Base-by-base conservation (phyloP, 2,329 filamentous ascomycete genomes). In the Lecanicillium sp. region DNA sequence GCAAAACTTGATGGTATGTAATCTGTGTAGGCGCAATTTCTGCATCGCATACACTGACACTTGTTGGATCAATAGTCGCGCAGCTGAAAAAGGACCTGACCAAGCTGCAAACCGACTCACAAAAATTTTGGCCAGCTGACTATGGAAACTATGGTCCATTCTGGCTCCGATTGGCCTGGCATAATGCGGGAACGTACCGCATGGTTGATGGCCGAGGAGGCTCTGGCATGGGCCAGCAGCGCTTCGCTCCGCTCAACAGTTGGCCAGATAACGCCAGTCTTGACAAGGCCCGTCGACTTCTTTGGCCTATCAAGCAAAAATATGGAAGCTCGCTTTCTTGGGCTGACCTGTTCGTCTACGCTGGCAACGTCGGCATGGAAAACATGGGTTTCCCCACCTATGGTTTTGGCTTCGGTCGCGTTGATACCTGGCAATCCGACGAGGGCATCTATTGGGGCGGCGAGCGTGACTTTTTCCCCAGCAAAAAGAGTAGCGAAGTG, bases 241-340 rank as follows among this genome's bases (percentile, higher is more conserved):
- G 86, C 33, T 90, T 90, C 58, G 85, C 86, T 43, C 86, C 86
- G 4, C 79, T 90, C 62, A 89, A 89, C 76, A 64, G 81, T 72
- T 90, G 86, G 86, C 86, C 86, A 26, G 86, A 90, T 69, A 90
- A 90, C 56, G 83, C 80, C 60, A 83, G 74, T 58, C 77, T 90
- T 42, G 86, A 90, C 77, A 90, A 90, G 77, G 86, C 85, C 24
- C 85, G 86, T 46, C 84, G 86, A 53, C 78, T 90, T 48, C 71
- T 90, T 32, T 88, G 84, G 83, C 86, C 86, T 47, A 82, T 90
- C 70, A 90, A 90, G 77, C 84, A 87, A 58, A 90, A 90, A 75
- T 90, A 90, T 56, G 86, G 86, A 63, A 81, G 79, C 73, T 87
- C 86, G 72, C 84, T 90, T 65, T 90, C 86, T 0, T 90, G 86